phyloP scores from a whole-genome alignment of 306 rosid genomes.

The Sphenostylis stenocarpa region DNA sequence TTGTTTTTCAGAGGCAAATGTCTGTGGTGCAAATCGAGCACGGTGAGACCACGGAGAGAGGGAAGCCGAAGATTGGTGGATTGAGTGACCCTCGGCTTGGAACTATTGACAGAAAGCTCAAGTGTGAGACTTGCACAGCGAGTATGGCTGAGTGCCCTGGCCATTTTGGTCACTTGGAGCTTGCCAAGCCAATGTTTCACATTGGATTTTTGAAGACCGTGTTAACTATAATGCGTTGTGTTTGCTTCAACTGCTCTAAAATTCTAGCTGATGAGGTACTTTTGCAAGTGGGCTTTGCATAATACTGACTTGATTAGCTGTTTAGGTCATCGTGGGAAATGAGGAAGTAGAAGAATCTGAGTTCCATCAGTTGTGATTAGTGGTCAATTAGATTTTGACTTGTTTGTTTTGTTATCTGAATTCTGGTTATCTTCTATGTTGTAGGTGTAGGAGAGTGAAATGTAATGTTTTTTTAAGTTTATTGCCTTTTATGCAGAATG shows the following conservation, averaged over 20 bases:
- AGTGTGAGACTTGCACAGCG: conserved; percentile 95
- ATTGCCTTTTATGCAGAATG: conserved; percentile 55
- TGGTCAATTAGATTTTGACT: neutral
- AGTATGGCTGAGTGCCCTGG: conserved; percentile 99
- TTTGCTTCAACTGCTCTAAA: conserved; percentile 96
- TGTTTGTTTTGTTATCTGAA: conserved; percentile 12
- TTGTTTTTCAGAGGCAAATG: conserved; percentile 83
- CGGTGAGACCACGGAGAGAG: conserved; percentile 87
- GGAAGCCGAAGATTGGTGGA: conserved; percentile 88
- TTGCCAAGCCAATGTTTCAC: conserved; percentile 97
- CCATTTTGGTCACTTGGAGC: conserved; percentile 95
- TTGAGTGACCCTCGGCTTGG: conserved; percentile 93
- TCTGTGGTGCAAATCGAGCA: conserved; percentile 94
- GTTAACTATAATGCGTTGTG: conserved; percentile 77
- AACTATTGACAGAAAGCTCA: conserved; percentile 88
- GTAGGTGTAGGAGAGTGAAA: neutral
- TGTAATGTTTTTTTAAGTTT: neutral
- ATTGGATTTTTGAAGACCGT: conserved; percentile 93
- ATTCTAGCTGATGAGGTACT: conserved; percentile 87
- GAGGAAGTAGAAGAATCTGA: neutral
- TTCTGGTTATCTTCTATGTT: neutral
- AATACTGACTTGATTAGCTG: neutral
- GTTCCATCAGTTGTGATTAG: neutral
- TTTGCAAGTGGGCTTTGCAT: neutral
- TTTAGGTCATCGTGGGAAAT: neutral